These are phyloP conservation scores for Casuarina glauca DNA, from an alignment of 306 rosid genomes.

Conservation along the genomic window DNA sequence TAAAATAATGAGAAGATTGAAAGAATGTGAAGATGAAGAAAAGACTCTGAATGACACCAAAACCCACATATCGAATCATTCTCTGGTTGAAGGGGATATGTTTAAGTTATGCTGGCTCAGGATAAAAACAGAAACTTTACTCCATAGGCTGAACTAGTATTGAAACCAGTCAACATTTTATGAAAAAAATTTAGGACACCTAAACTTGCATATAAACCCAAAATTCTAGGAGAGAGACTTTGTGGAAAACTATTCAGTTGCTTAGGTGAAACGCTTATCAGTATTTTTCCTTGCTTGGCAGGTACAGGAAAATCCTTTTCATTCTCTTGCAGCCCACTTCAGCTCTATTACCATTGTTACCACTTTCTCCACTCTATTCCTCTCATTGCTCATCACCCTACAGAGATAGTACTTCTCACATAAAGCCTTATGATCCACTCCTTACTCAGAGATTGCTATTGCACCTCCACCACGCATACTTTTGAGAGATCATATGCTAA, in stretches of 20 bases:
- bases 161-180: conserved; percentile 5
- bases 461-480: background rate
- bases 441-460: background rate
- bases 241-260: background rate
- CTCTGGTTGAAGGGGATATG: conserved; percentile 6
- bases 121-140: conserved; percentile 15
- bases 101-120: conserved; percentile 13
- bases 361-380: background rate
- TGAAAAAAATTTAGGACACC: background rate
- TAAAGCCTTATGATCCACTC: background rate
- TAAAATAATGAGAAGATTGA: too few relatives aligned
- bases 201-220: background rate
- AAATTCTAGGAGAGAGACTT: background rate
- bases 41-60: background rate
- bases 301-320: background rate
- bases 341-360: background rate
- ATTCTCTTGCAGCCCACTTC: background rate
- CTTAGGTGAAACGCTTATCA: background rate
- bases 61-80: background rate
- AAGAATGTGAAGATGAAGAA: background rate
- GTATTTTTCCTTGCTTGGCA: background rate
- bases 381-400: background rate
- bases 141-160: background rate
- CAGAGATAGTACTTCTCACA: background rate
- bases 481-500: background rate